Conservation (phyloP, 116 monocot species). For the Iris pallida region DNA sequence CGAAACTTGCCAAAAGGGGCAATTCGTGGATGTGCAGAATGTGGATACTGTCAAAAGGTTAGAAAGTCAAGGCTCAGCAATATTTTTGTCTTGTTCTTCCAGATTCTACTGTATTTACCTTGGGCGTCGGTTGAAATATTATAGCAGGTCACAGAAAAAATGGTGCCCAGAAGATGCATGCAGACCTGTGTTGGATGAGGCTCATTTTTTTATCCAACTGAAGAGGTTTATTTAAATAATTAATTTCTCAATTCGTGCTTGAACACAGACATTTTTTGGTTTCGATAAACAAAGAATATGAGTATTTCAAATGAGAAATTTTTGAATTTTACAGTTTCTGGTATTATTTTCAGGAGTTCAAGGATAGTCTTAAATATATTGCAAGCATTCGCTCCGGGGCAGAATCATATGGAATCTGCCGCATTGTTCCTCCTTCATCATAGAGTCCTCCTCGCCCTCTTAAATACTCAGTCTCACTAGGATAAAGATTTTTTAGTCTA, state of each 20-base stretch:
- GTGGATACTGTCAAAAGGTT: constrained; percentile 69
- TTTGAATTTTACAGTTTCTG: no score
- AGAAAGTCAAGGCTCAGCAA: no score
- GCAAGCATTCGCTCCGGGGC: constrained; percentile 46
- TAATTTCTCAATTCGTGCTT: not conserved
- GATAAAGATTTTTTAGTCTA: no score
- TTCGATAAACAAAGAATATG: no score
- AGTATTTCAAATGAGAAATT: no score
- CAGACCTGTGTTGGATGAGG: constrained; percentile 54
- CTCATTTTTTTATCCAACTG: constrained; percentile 79
- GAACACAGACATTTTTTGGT: no score
- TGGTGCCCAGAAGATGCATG: constrained; percentile 46
- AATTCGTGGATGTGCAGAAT: constrained; percentile 59
- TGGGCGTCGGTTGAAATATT: constrained; percentile 9
- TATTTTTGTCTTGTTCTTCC: not conserved
- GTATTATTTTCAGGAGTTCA: no score
- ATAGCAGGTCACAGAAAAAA: constrained; percentile 50
- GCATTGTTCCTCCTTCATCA: no score
- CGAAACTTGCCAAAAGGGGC: constrained; percentile 48
- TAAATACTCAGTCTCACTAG: no score
- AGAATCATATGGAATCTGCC: constrained; percentile 82
- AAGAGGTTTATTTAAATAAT: no score
- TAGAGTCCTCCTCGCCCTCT: no score
- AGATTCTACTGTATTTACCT: not conserved
- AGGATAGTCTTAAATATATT: constrained; percentile 73